Evolutionary conservation across 2,329 filamentous ascomycete genomes (phyloP), one percentile per base, ranked within the genome.

Genomic region (Talaromyces sp.): DNA sequence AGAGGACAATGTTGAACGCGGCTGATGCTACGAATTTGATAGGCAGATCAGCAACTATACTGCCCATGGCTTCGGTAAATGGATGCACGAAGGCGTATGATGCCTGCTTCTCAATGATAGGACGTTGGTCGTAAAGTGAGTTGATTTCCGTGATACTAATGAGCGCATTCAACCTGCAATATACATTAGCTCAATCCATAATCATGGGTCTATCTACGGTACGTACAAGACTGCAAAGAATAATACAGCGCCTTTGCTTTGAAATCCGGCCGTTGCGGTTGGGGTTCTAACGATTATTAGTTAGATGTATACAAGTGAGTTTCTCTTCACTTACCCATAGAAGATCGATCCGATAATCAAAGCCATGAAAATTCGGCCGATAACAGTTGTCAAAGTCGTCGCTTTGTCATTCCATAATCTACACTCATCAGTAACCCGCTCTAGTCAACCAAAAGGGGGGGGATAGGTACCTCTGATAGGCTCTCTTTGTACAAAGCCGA

Each of bases 61-160:
- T 94, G 0, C 91, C 88, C 65, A 93, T 83, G 14, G 93, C 92
- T 81, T 97, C 93, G 16, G 92, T 88, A 8, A 90, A 93, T 0
- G 94, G 92, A 74, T 96, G 93, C 70, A 97, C 96, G 24, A 97
- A 85, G 9, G 93, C 92, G 74, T 97, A 97, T 63, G 90, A 88
- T 60, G 85, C 82, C 72, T 97, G 93, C 76, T 97, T 97, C 74
- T 97, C 93, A 66, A 97, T 91, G 70, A 97, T 96, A 3, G 92
- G 90, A 41, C 93, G 89, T 85, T 97, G 93, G 13, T 91, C 87
- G 74, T 96, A 97, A 13, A 96, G 85, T 0, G 91, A 93, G 37
- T 96, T 82, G 74, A 97, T 96, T 82, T 89, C 89, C 0, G 87
- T 85, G 76, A 91, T 86, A 60, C 87, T 83, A 5, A 90, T 75